A percentile compares a stretch with the other conserved stretches of the same genome.
Evolutionary conservation across 2,329 filamentous ascomycete genomes (phyloP).

Genomic region (Hypoxylon sp.): DNA sequence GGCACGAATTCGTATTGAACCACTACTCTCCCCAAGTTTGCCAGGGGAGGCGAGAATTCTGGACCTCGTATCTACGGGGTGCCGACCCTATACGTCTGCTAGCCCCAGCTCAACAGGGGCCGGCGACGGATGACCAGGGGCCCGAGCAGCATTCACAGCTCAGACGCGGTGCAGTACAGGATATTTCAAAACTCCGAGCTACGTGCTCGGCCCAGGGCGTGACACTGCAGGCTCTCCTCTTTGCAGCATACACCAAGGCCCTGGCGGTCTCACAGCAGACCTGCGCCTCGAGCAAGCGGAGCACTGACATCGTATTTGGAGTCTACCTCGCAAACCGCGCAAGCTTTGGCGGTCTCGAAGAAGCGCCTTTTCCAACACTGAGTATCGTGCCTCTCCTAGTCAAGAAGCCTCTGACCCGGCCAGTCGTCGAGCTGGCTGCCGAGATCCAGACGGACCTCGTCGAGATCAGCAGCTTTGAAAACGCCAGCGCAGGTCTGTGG

Average conservation of each 20-base stretch:
- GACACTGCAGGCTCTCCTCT: conserved; percentile 76
- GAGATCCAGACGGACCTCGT: conserved; percentile 74
- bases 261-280: conserved; percentile 36
- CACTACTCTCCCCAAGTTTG: conserved; percentile 32
- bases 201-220: conserved; percentile 57
- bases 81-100: not conserved
- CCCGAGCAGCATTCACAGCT: conserved; percentile 27
- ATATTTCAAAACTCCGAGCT: conserved; percentile 30
- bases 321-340: conserved; percentile 84
- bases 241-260: conserved; percentile 71
- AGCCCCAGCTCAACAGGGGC: not conserved
- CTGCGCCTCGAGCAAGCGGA: not conserved
- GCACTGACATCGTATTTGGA: conserved; percentile 68
- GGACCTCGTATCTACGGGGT: conserved; percentile 56
- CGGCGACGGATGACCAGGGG: not conserved
- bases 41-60: conserved; percentile 49
- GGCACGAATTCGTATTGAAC: conserved; percentile 38
- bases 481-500: conserved; percentile 68
- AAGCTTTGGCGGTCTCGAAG: conserved; percentile 57
- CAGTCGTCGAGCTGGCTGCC: conserved; percentile 60
- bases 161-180: conserved; percentile 26
- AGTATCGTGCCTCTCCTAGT: conserved; percentile 79
- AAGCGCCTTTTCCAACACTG: conserved; percentile 71
- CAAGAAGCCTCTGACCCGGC: conserved; percentile 37
- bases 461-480: conserved; percentile 62